Base-by-base conservation (phyloP, 352 stramenopile genomes). In the Globisporangium nunn region DNA sequence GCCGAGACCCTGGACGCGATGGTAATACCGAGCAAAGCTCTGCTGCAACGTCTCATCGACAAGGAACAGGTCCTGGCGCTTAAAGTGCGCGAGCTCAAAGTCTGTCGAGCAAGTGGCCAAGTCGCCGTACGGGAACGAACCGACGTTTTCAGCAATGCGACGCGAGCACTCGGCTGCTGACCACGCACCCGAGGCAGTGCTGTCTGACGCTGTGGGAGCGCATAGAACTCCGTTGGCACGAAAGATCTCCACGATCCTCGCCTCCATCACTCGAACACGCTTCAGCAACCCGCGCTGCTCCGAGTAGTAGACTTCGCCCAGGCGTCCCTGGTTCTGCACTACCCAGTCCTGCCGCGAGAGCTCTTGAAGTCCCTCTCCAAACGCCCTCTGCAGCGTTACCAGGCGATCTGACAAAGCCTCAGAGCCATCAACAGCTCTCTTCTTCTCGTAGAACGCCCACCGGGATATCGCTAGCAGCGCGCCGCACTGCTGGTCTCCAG, bases 21-120 rank as follows among this genome's bases (percentile, higher is more conserved):
- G 61, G 50, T 81, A 77, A 49, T 78, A 73, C 1, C 57, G 64
- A 40, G 66, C 61, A 40, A 78, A 91, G 4, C 67, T 69, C 59
- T 81, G 63, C 33, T 88, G 78, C 31, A 93, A 56, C 6, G 75
- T 50, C 5, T 94, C 85, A 45, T 94, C 85, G 2, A 89, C 56
- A 1, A 90, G 56, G 62, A 91, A 94, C 17, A 94, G 58, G 50
- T 94, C 85, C 64, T 94, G 85, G 1, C 85, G 76, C 44, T 79
- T 78, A 37, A 91, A 91, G 58, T 94, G 85, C 14, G 82, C 77
- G 43, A 72, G 54, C 59, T 93, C 78, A 55, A 79, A 93, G 41
- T 64, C 69, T 29, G 67, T 43, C 2, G 70, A 60, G 15, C 71
- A 14, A 0, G 3, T 43, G n/a, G 65, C 50, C 2, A 93, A 60